Percentiles rank a stretch among this genome's conserved stretches.
Conservation (phyloP, 2,329 filamentous ascomycete species). For the Trichoderma gracile region DNA sequence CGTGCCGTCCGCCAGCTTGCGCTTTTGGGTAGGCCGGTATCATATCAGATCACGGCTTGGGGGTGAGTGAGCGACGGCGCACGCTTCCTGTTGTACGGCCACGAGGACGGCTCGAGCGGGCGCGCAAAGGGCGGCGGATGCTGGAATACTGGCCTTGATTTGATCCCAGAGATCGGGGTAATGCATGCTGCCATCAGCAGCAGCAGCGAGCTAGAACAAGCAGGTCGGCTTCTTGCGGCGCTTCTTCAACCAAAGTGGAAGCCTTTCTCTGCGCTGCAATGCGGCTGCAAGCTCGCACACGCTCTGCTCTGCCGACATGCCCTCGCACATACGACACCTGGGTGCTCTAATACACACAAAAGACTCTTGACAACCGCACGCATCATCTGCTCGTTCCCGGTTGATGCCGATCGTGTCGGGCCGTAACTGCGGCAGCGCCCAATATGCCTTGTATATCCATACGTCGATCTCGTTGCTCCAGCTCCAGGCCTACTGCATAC, state of each 20-base stretch:
- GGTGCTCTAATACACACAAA: neutral
- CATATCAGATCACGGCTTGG: conserved; percentile 3
- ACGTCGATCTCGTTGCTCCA: conserved; percentile 9
- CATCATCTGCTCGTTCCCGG: conserved; percentile 21
- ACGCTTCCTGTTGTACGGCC: conserved; percentile 4
- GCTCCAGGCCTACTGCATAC: neutral
- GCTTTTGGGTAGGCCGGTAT: neutral
- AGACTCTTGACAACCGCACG: neutral
- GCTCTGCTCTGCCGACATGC: conserved; percentile 10
- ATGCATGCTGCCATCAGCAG: no score
- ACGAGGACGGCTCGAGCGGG: conserved; percentile 13
- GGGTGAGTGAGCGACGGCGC: conserved; percentile 3
- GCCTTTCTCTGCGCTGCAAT: conserved; percentile 4
- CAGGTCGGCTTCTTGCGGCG: neutral
- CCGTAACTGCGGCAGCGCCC: conserved; percentile 23
- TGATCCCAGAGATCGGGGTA: neutral
- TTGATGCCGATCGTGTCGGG: conserved; percentile 23
- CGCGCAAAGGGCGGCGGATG: conserved; percentile 15
- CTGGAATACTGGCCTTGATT: neutral
- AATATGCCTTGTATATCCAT: neutral
- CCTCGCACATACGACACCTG: neutral
- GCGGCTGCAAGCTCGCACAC: conserved; percentile 12
- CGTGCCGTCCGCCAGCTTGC: conserved; percentile 9
- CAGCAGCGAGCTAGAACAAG: no score
- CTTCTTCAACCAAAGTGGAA: neutral